Conservation (phyloP, 768 basidiomycete genomes). For the Lyophyllum shimeji region DNA sequence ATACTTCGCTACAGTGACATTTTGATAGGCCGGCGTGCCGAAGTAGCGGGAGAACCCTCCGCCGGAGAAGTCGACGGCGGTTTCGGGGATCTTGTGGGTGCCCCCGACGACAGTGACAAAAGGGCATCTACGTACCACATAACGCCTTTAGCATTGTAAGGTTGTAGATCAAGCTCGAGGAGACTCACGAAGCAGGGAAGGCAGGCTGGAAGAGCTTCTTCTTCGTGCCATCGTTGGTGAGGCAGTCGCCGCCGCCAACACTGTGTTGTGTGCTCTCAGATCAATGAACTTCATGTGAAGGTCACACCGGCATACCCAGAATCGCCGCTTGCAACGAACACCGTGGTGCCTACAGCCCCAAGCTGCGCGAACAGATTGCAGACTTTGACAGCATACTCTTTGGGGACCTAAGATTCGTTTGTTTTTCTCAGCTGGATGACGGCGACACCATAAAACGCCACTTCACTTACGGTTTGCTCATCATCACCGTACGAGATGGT, state of each 20-base stretch:
- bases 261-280: conserved; percentile 23
- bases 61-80: conserved; percentile 61
- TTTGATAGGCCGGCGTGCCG: conserved; percentile 51
- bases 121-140: conserved; percentile 48
- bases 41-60: conserved; percentile 70
- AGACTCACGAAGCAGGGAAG: conserved; percentile 48
- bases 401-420: conserved; percentile 57
- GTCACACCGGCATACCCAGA: conserved; percentile 36
- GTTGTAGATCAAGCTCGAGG: background rate
- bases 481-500: conserved; percentile 68
- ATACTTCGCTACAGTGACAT: conserved; percentile 43
- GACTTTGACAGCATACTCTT: conserved; percentile 57
- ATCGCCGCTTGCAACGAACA: conserved; percentile 68
- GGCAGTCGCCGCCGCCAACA: conserved; percentile 60
- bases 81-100: conserved; percentile 59
- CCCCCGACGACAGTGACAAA: conserved; percentile 70
- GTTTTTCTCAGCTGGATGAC: background rate
- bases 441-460: background rate
- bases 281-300: too few relatives aligned
- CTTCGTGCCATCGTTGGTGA: conserved; percentile 42
- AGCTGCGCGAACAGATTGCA: conserved; percentile 65
- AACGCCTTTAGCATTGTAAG: background rate
- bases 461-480: conserved; percentile 42
- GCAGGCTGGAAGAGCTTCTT: conserved; percentile 51
- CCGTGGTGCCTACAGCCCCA: conserved; percentile 55